Percentiles rank a stretch among this genome's conserved stretches.
Conservation (phyloP, 306 rosid species). For the Medicago lupulina region DNA sequence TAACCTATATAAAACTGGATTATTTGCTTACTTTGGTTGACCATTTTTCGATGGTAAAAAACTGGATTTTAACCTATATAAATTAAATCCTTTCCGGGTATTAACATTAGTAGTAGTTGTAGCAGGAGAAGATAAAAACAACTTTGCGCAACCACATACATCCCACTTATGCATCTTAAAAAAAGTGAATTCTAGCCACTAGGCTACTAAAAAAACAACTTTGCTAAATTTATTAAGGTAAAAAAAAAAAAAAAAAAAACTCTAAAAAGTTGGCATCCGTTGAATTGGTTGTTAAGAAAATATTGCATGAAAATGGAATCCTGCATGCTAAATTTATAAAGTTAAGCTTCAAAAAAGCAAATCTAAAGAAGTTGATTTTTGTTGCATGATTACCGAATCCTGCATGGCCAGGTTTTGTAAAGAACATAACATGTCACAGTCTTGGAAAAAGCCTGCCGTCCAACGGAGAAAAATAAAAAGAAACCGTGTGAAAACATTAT, state of each 20-base stretch:
- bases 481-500: background rate
- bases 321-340: background rate
- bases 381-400: background rate
- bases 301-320: background rate
- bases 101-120: too few relatives aligned
- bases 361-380: background rate
- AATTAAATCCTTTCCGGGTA: too few relatives aligned
- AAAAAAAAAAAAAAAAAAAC: background rate
- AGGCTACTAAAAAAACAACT: background rate
- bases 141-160: too few relatives aligned
- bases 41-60: too few relatives aligned
- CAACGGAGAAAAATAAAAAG: background rate
- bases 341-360: background rate
- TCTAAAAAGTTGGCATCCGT: background rate
- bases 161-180: too few relatives aligned
- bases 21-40: too few relatives aligned
- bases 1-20: too few relatives aligned
- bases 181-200: too few relatives aligned
- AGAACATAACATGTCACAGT: background rate
- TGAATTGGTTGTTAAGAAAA: background rate
- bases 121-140: too few relatives aligned
- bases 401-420: constrained; percentile 10
- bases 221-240: background rate
- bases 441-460: constrained; percentile 35
- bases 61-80: too few relatives aligned